Evolutionary conservation across 2,329 filamentous ascomycete genomes (phyloP).

Genomic region (Pseudogymnoascus sp.): DNA sequence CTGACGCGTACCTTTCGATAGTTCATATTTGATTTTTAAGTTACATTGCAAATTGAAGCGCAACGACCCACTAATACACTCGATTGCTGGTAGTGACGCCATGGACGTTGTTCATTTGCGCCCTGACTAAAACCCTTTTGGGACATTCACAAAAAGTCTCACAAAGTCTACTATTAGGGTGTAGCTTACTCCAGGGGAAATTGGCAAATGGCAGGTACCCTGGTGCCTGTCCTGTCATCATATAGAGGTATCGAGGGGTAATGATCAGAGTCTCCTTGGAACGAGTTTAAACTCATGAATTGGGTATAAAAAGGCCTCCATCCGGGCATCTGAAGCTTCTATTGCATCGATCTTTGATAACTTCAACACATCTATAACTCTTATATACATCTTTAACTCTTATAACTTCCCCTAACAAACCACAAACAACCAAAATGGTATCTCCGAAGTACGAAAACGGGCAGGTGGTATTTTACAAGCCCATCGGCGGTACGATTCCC

Average conservation of each 20-base stretch:
- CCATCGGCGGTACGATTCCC: not conserved
- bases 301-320: not conserved
- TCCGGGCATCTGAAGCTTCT: not conserved
- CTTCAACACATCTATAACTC: not conserved
- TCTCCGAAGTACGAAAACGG: not conserved
- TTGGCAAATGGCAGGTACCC: not conserved
- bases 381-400: no score
- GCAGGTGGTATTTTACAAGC: not conserved
- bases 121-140: not conserved
- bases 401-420: not conserved
- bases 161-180: not conserved
- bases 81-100: not conserved
- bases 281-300: not conserved
- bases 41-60: not conserved
- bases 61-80: not conserved
- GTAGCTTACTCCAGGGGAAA: not conserved
- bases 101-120: not conserved
- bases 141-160: not conserved
- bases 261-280: not conserved
- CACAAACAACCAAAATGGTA: not conserved
- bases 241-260: not conserved
- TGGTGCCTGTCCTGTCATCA: not conserved
- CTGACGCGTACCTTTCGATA: not conserved
- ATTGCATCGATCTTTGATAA: not conserved
- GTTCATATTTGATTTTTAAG: not conserved